A percentile compares a stretch with the other conserved stretches of the same genome.
Evolutionary conservation across 1,139 yeast genomes (phyloP).

Genomic region (Debaryomyces psychrophilus): DNA sequence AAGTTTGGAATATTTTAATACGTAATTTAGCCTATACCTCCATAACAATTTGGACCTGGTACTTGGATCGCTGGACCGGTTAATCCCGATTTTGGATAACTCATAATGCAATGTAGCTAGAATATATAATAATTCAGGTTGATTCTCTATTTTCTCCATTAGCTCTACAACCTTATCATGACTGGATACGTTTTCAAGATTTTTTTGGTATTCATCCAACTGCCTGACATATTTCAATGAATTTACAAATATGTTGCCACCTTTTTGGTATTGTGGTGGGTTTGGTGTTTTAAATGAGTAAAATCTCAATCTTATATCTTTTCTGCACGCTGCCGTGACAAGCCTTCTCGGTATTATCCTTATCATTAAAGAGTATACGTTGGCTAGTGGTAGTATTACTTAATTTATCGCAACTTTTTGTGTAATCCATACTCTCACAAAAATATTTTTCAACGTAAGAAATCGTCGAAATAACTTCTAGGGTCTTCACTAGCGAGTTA

Average conservation of each 20-base stretch:
- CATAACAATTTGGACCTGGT: slow-evolving; percentile 15
- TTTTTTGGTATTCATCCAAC: slow-evolving; percentile 31
- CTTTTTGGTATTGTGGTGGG: slow-evolving; percentile 14
- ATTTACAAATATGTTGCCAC: slow-evolving; percentile 16
- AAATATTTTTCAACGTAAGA: slow-evolving; percentile 7
- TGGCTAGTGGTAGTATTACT: neutral
- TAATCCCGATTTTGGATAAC: slow-evolving; percentile 37
- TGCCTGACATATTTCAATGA: slow-evolving; percentile 31
- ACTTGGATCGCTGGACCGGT: slow-evolving; percentile 18
- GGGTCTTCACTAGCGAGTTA: neutral
- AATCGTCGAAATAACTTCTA: neutral
- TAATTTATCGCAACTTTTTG: slow-evolving; percentile 2
- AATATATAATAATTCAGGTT: slow-evolving; percentile 36
- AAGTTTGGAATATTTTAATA: slow-evolving; percentile 24
- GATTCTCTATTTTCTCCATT: slow-evolving; percentile 27
- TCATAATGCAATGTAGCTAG: slow-evolving; percentile 38
- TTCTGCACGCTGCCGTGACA: neutral
- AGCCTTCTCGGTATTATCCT: slow-evolving; percentile 1
- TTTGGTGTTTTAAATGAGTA: slow-evolving; percentile 8
- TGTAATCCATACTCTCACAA: slow-evolving; percentile 7
- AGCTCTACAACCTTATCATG: slow-evolving; percentile 28
- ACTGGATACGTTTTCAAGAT: slow-evolving; percentile 23
- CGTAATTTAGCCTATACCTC: slow-evolving; percentile 24
- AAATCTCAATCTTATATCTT: neutral
- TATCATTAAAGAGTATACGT: slow-evolving; percentile 1